Evolutionary conservation across 106 monocot genomes (phyloP).

Genomic region (Acorus calamus): DNA sequence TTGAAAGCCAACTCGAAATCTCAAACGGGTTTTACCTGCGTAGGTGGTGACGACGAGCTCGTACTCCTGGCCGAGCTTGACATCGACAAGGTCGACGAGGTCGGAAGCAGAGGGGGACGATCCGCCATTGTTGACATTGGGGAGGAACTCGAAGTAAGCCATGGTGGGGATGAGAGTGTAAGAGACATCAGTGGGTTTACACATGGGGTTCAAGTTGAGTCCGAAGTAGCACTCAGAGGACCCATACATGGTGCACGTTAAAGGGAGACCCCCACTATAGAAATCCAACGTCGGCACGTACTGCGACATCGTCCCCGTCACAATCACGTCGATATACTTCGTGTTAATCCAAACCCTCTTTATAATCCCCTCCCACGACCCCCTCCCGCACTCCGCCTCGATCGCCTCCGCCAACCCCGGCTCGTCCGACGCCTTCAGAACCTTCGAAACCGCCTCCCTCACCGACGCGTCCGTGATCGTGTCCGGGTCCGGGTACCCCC

Average conservation of each 20-base stretch:
- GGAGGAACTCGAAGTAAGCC: constrained; percentile 85
- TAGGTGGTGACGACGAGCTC: constrained; percentile 95
- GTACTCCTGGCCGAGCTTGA: constrained; percentile 70
- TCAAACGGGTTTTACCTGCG: constrained; percentile 29
- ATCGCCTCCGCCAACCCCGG: constrained; percentile 8
- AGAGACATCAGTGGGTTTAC: constrained; percentile 57
- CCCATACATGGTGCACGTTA: constrained; percentile 84
- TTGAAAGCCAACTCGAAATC: too few relatives aligned
- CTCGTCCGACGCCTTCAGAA: constrained; percentile 44
- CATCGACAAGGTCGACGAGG: constrained; percentile 65
- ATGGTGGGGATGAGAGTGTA: constrained; percentile 83
- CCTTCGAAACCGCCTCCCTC: constrained; percentile 33
- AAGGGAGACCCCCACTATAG: constrained; percentile 62
- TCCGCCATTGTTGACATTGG: constrained; percentile 7
- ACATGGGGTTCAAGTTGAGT: constrained; percentile 74
- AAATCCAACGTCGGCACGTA: constrained; percentile 75
- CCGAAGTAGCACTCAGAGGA: constrained; percentile 95
- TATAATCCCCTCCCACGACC: background rate
- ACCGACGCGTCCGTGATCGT: background rate
- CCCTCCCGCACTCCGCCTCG: constrained; percentile 1
- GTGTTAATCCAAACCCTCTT: constrained; percentile 65
- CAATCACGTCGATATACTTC: constrained; percentile 80
- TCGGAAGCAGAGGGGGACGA: constrained; percentile 10
- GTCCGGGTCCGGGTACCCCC: background rate
- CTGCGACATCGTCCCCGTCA: constrained; percentile 84